phyloP scores from a whole-genome alignment of 495 filamentous ascomycete genomes.

The Talaromyces thailandensis region DNA sequence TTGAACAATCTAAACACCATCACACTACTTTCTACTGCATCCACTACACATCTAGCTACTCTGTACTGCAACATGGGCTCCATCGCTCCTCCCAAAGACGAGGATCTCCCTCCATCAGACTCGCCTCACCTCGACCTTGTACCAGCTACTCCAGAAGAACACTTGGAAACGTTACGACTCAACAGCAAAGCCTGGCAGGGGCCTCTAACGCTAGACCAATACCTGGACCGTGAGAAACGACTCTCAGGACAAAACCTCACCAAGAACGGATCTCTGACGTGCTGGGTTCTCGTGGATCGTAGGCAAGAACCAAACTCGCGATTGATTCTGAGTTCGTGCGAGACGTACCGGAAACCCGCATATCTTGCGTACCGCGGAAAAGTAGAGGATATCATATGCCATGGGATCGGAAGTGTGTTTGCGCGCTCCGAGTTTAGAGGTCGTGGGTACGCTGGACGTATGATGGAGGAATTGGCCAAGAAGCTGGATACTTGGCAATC shows the following conservation, averaged over 20 bases:
- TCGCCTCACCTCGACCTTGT: conserved; percentile 57
- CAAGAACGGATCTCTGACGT: conserved; percentile 63
- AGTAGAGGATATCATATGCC: conserved; percentile 57
- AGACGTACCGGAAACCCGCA: conserved; percentile 71
- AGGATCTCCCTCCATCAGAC: conserved; percentile 43
- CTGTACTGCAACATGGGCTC: conserved; percentile 4
- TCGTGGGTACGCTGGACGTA: conserved; percentile 68
- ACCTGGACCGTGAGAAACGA: conserved; percentile 68
- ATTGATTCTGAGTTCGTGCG: conserved; percentile 70
- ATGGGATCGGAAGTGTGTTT: conserved; percentile 85
- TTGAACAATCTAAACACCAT: background rate
- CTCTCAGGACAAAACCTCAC: conserved; percentile 59
- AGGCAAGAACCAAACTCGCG: conserved; percentile 36
- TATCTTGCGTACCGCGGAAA: conserved; percentile 39
- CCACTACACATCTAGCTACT: background rate
- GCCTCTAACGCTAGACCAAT: conserved; percentile 53
- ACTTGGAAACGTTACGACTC: conserved; percentile 48
- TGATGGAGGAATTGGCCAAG: conserved; percentile 49
- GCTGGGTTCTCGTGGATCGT: conserved; percentile 75
- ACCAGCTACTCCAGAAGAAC: conserved; percentile 59
- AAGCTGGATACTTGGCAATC: conserved; percentile 45
- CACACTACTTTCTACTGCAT: background rate
- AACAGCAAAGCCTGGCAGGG: conserved; percentile 69
- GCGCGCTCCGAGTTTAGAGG: conserved; percentile 63
- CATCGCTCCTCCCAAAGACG: background rate